phyloP scores from a whole-genome alignment of 1,139 yeast genomes.

The Pichia sp. region DNA sequence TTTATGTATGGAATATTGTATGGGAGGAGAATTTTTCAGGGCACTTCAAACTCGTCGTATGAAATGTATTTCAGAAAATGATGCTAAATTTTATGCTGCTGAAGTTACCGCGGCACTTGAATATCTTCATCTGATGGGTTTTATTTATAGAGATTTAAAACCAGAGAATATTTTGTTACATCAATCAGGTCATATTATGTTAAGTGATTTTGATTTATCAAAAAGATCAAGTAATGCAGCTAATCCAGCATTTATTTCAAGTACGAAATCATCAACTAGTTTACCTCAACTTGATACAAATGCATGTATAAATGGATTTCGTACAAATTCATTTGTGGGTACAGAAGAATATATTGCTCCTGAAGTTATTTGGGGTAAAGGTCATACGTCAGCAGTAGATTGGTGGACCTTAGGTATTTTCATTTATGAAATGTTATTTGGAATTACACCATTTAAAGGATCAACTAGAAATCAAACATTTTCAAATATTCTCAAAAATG shows the following conservation, averaged over 20 bases:
- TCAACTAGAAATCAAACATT: conserved; percentile 81
- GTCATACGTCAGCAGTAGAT: conserved; percentile 96
- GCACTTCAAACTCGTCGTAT: conserved; percentile 89
- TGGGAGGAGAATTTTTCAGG: conserved; percentile 98
- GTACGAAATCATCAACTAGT: conserved; percentile 24
- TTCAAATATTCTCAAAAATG: conserved; percentile 77
- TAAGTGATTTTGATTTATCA: conserved; percentile 92
- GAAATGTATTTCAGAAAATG: conserved; percentile 79
- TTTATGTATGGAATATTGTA: conserved; percentile 96
- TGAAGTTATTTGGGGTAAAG: conserved; percentile 93
- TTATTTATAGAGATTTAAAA: conserved; percentile 88
- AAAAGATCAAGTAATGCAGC: conserved; percentile 75
- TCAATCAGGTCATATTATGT: conserved; percentile 96
- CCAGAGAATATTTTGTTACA: conserved; percentile 92
- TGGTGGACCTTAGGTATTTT: conserved; percentile 99
- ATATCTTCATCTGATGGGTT: conserved; percentile 92
- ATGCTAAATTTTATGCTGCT: conserved; percentile 91
- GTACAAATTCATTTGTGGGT: conserved; percentile 96
- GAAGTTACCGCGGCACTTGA: conserved; percentile 97
- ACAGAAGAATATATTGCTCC: conserved; percentile 98
- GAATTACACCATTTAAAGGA: conserved; percentile 96
- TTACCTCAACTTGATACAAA: conserved; percentile 69
- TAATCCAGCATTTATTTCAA: conserved; percentile 38
- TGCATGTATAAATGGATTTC: conserved; percentile 89
- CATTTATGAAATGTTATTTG: conserved; percentile 88